These are phyloP conservation scores for Fragilariopsis cylindrus DNA, from an alignment of 108 stramenopile genomes.

Conservation along the genomic window DNA sequence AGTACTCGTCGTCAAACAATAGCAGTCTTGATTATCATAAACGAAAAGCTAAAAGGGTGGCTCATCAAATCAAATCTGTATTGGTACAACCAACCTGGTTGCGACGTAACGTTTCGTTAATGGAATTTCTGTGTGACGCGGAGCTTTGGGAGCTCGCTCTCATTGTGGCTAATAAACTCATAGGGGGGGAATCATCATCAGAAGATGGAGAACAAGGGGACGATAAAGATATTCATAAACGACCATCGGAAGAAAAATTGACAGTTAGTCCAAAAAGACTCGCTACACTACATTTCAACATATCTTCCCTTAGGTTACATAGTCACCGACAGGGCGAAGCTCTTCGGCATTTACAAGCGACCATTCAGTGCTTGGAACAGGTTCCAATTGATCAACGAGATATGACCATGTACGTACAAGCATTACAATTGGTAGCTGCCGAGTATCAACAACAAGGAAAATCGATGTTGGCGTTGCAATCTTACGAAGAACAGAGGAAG, in stretches of 20 bases:
- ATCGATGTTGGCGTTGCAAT: conserved; percentile 24
- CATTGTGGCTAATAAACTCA: conserved; percentile 20
- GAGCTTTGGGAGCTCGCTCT: conserved; percentile 38
- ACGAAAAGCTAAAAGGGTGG: conserved; percentile 17
- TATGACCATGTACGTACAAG: conserved; percentile 25
- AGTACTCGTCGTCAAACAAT: neutral
- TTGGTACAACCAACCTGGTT: conserved; percentile 31
- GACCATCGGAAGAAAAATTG: neutral
- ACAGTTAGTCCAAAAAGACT: conserved; percentile 13
- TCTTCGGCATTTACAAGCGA: conserved; percentile 33
- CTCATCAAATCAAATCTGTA: conserved; percentile 35
- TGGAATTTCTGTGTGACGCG: conserved; percentile 26
- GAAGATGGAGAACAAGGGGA: neutral
- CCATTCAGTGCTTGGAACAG: conserved; percentile 25
- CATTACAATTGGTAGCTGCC: conserved; percentile 27
- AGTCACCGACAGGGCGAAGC: conserved; percentile 29
- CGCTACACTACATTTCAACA: conserved; percentile 35
- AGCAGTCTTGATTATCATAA: conserved; percentile 3
- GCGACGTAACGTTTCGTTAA: neutral
- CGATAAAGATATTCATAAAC: neutral
- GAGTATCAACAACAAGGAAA: conserved; percentile 36
- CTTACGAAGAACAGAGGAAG: conserved; percentile 15
- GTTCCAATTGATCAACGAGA: conserved; percentile 25
- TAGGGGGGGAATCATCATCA: neutral
- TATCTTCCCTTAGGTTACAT: conserved; percentile 27